These are phyloP conservation scores for Agaricus bisporus DNA, from an alignment of 768 basidiomycete genomes.

Conservation along the genomic window DNA sequence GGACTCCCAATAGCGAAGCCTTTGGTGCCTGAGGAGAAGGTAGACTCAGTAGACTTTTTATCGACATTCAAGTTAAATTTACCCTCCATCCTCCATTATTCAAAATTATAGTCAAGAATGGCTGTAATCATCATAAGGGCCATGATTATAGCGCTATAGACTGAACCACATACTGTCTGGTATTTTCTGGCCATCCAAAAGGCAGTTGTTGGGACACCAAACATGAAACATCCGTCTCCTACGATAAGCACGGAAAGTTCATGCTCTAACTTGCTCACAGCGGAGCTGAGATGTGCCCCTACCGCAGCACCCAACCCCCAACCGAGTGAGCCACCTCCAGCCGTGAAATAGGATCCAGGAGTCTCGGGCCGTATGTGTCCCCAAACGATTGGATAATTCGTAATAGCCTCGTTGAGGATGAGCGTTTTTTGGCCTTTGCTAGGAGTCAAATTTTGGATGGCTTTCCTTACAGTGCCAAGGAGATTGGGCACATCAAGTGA, in stretches of 20 bases:
- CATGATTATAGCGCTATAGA: neutral
- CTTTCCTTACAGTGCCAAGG: conserved; percentile 38
- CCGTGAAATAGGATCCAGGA: conserved; percentile 45
- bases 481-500: conserved; percentile 41
- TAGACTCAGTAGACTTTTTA: neutral
- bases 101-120: conserved; percentile 63
- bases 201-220: conserved; percentile 56
- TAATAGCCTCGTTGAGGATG: conserved; percentile 59
- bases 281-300: conserved; percentile 46
- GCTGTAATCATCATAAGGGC: conserved; percentile 28
- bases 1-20: conserved; percentile 57
- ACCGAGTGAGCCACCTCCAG: conserved; percentile 63
- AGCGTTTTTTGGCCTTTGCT: conserved; percentile 33
- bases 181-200: conserved; percentile 74
- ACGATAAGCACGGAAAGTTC: conserved; percentile 58
- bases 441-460: conserved; percentile 32
- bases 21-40: conserved; percentile 43
- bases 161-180: conserved; percentile 40
- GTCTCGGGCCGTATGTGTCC: conserved; percentile 46
- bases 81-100: conserved; percentile 72
- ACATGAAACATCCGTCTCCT: conserved; percentile 67
- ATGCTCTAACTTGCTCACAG: conserved; percentile 22
- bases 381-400: conserved; percentile 50
- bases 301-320: conserved; percentile 64
- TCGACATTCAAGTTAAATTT: conserved; percentile 10